Base-by-base conservation (phyloP, 73 alveolate genomes). In the Paramecium caudatum region DNA sequence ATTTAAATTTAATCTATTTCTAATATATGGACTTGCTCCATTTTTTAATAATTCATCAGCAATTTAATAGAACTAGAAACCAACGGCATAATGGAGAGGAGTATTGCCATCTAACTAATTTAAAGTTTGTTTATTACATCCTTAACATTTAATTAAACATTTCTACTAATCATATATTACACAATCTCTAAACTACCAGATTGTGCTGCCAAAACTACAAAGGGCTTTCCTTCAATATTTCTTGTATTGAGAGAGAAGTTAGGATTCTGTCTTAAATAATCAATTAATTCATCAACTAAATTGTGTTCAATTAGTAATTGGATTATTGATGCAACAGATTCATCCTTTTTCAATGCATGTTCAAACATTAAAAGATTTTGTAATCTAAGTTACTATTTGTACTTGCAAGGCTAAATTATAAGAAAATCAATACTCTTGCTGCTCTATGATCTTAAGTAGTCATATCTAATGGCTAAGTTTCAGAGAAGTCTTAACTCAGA, bases 41-140 rank as follows among this genome's bases (percentile, higher is more conserved):
- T 41, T 41, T 34, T 12, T 4, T 1, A 33, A 34, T 10, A 74
- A 34, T 19, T 39, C 3, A 45, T 74, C 69, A 21, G 68, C 68
- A 9, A 43, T 43, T 5, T 8, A 2, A 41, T 41, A 39, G 19
- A 16, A 27, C 19, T 41, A n/a, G 0, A 74, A 12, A 39, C 37
- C 69, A 30, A 74, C 7, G 21, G 88, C 37, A 74, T 74, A 19
- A n/a, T 74, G 88, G 21, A 39, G 25, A 10, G 88, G 69, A 12
- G 88, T 74, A 6, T 74, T 74, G 5, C 88, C 88, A 74, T 74
- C 62, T 45, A 39, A 74, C 83, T 65, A 33, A 33, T 36, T 33
- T 62, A n/a, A 21, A 62, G 15, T 4, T 0, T 7, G n/a, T 3
- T 27, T 30, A 4, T 10, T 65, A 65, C 50, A 74, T 74, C 69